Base-by-base conservation (phyloP, 2,329 filamentous ascomycete species). In the Penicillium sp. region DNA sequence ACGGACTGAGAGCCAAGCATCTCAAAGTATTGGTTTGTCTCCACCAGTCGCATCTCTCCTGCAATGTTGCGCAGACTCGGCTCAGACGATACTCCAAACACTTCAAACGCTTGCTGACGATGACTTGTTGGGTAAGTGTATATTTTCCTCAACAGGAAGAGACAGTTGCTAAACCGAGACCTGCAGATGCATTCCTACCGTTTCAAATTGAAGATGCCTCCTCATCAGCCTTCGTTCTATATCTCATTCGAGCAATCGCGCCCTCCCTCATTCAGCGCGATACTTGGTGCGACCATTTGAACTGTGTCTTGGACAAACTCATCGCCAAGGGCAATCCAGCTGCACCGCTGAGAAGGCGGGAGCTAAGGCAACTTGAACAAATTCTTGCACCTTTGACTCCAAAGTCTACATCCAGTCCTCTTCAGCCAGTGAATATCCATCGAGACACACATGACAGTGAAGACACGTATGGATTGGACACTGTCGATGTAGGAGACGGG, bases 141-240 rank as follows among this genome's bases (percentile, higher is more conserved):
- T 14, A 12, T 47, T 22, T 22, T 22, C 22, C 22, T 22, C 22
- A 22, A 22, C 22, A 22, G 22, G 22, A 4, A 22, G 22, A 22
- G 22, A 22, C 22, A 22, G 22, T 22, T 2, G 22, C 22, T 22
- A 22, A 22, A 22, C 22, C 22, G 22, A 3, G 3, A 15, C 12
- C 14, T n/a, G 6, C 25, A 69, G 73, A 76, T 39, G 73, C 76
- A 1, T 79, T 79, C 11, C 25, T 79, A 1, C 77, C 77, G 0
- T 79, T 79, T 12, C 76, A 79, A 45, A 71, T 79, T 11, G 77
- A 79, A 58, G 76, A 77, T 39, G 76, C 77, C 5, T 79, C 75
- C 7, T 78, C 77, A 0, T 79, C 77, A 1, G 74, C 76, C 0
- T 78, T 79, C 38, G 69, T 79, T 1, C 70, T 79, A 2, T 72